Evolutionary conservation across 345 rosid species (phyloP).

Genomic region (Schrenkiella parvula): DNA sequence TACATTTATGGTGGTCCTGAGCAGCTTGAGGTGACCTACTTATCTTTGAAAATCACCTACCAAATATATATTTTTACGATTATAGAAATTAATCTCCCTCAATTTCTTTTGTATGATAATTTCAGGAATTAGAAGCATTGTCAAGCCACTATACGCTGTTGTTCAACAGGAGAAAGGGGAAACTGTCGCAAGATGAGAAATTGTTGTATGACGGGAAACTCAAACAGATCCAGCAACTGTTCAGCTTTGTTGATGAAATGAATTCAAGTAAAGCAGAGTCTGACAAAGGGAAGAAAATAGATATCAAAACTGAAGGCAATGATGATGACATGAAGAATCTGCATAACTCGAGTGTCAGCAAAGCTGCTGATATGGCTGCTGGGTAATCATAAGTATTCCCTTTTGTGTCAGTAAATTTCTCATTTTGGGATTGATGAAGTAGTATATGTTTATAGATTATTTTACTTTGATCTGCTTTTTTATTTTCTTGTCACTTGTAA

Average conservation of each 20-base stretch:
- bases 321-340: slow-evolving; percentile 72
- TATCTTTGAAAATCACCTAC: slow-evolving; percentile 1
- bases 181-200: slow-evolving; percentile 73
- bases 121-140: slow-evolving; percentile 92
- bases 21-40: slow-evolving; percentile 74
- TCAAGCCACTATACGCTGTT: slow-evolving; percentile 77
- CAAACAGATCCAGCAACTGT: slow-evolving; percentile 79
- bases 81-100: too few relatives aligned
- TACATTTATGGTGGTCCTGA: slow-evolving; percentile 99
- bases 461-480: neutral
- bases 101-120: slow-evolving; percentile 20
- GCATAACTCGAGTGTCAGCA: slow-evolving; percentile 73
- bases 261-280: slow-evolving; percentile 48
- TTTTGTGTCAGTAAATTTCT: neutral
- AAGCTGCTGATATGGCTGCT: slow-evolving; percentile 98
- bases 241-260: slow-evolving; percentile 53
- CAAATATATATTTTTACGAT: neutral
- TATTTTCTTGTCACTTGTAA: neutral
- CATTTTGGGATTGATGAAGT: neutral
- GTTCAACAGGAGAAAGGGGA: slow-evolving; percentile 83
- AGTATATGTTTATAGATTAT: neutral
- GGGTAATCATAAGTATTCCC: slow-evolving; percentile 51
- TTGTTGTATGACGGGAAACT: slow-evolving; percentile 67
- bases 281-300: slow-evolving; percentile 84
- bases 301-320: slow-evolving; percentile 55